Conservation (phyloP, 2,329 filamentous ascomycete genomes). For the Aspergillus bombycis region DNA sequence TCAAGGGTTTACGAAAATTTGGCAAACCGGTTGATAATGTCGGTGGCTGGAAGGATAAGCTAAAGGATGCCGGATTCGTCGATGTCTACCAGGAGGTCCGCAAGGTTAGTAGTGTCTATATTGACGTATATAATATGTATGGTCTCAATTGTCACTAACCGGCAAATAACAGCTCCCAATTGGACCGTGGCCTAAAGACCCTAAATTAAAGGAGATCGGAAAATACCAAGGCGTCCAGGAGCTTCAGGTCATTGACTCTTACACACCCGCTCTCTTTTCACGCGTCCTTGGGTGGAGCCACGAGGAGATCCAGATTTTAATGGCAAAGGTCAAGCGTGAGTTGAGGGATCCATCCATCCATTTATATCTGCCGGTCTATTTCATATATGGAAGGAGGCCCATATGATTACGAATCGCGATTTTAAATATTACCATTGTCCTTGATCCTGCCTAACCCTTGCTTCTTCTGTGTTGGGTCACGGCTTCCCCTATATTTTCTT, state of each 20-base stretch:
- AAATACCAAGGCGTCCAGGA: conserved; percentile 3
- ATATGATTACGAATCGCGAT: not conserved
- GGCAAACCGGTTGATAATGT: not conserved
- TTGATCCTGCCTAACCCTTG: not conserved
- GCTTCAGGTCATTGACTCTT: conserved; percentile 2
- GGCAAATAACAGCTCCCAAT: not conserved
- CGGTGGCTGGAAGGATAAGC: not conserved
- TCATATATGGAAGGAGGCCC: not conserved
- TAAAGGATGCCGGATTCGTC: not conserved
- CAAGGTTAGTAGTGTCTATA: not conserved
- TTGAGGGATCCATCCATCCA: not conserved
- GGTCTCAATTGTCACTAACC: not conserved
- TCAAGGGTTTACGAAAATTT: not conserved
- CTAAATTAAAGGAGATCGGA: not conserved
- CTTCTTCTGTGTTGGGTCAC: not conserved
- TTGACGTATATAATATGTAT: not conserved
- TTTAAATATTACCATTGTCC: not conserved
- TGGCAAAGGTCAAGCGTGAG: not conserved
- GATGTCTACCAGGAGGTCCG: not conserved
- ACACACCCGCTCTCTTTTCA: not conserved
- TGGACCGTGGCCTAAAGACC: conserved; percentile 1
- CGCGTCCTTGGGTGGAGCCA: not conserved
- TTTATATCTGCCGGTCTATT: conserved; percentile 1
- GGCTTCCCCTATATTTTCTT: not conserved
- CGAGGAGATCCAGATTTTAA: not conserved